Percentiles rank a stretch among this genome's conserved stretches.
These are phyloP conservation scores for Mortierella antarctica DNA, from an alignment of 192 early-diverging fungal genomes.

Conservation along the genomic window DNA sequence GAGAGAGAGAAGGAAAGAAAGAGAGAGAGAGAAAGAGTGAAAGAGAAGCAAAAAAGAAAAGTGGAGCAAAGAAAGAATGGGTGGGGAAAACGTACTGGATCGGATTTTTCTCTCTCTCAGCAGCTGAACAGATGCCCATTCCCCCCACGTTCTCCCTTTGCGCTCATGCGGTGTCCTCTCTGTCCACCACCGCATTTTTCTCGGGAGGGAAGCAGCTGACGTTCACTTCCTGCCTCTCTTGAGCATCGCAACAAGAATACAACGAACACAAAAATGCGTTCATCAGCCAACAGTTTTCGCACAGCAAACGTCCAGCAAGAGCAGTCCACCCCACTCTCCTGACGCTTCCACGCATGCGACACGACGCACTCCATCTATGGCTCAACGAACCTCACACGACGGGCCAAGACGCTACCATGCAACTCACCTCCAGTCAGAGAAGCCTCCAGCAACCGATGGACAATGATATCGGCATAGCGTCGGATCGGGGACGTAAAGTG, in stretches of 20 bases:
- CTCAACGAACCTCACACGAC: slow-evolving; percentile 19
- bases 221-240: too few relatives aligned
- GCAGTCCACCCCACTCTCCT: background rate
- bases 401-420: slow-evolving; percentile 12
- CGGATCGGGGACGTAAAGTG: slow-evolving; percentile 98
- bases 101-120: too few relatives aligned
- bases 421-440: slow-evolving; percentile 62
- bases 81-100: background rate
- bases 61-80: background rate
- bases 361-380: slow-evolving; percentile 3
- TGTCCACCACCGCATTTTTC: too few relatives aligned
- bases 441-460: slow-evolving; percentile 89
- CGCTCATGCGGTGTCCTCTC: too few relatives aligned
- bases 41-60: background rate
- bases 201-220: too few relatives aligned
- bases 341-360: background rate
- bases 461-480: slow-evolving; percentile 95
- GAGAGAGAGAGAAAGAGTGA: background rate
- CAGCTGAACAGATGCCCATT: too few relatives aligned
- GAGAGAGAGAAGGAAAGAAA: background rate
- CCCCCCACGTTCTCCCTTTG: too few relatives aligned
- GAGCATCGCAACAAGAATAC: too few relatives aligned
- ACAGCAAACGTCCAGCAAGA: too few relatives aligned
- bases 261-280: too few relatives aligned
- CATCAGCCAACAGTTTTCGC: too few relatives aligned